Percentiles rank a stretch among this genome's conserved stretches.
Conservation (phyloP, 2,329 filamentous ascomycete genomes). For the Gnomoniopsis sp. region DNA sequence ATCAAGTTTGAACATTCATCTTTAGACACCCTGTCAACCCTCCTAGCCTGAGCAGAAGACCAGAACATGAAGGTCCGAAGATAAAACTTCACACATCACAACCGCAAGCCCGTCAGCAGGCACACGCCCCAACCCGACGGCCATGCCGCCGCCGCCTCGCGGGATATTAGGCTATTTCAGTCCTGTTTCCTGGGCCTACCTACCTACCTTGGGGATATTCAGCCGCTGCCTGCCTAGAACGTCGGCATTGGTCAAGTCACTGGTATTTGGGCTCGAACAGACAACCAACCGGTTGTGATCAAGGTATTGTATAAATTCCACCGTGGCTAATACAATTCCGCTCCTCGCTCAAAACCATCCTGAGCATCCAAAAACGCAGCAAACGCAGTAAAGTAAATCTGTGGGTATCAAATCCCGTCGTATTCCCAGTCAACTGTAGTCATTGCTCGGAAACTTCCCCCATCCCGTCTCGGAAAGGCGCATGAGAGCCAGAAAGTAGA, state of each 20-base stretch:
- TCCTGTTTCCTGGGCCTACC: too few species aligned
- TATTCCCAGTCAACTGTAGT: not conserved
- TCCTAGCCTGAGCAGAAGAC: too few species aligned
- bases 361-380: not conserved
- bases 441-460: not conserved
- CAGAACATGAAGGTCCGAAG: not conserved
- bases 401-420: not conserved
- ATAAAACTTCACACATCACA: not conserved
- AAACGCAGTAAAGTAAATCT: not conserved
- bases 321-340: not conserved
- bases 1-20: too few species aligned
- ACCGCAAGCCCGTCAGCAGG: not conserved
- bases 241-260: not conserved
- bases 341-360: not conserved
- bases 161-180: not conserved
- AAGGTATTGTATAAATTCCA: not conserved
- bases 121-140: too few species aligned
- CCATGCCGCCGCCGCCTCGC: too few species aligned
- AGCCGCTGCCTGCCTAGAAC: not conserved
- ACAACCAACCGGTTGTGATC: not conserved
- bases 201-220: too few species aligned
- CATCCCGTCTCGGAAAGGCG: not conserved
- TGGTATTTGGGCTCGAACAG: not conserved
- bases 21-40: too few species aligned
- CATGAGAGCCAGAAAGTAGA: not conserved